Conservation (phyloP, 768 basidiomycete genomes). For the Cubamyces lactineus region DNA sequence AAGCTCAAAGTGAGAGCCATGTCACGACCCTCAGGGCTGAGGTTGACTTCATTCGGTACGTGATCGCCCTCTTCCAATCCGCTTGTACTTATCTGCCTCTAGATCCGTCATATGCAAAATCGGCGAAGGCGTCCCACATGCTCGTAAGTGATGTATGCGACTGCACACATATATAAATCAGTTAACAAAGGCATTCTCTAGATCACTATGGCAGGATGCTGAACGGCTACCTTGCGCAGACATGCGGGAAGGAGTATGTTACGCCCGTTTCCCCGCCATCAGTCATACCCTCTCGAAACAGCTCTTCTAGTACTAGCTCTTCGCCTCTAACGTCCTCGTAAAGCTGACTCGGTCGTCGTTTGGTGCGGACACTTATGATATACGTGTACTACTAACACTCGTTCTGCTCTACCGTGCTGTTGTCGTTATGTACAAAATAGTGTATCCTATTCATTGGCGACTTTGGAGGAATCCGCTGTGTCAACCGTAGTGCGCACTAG, state of each 20-base stretch:
- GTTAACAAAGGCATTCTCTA: constrained; percentile 13
- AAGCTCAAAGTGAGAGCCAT: constrained; percentile 59
- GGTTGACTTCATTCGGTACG: constrained; percentile 69
- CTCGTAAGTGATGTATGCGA: constrained; percentile 41
- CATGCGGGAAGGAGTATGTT: constrained; percentile 32
- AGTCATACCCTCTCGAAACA: neutral
- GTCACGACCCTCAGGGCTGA: constrained; percentile 62
- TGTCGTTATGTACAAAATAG: too few species aligned
- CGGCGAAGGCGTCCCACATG: constrained; percentile 69
- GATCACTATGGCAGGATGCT: constrained; percentile 62
- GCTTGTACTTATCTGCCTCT: constrained; percentile 3
- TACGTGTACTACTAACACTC: too few species aligned
- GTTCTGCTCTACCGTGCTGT: too few species aligned
- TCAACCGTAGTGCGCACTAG: too few species aligned
- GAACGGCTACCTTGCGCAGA: constrained; percentile 39
- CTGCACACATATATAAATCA: neutral
- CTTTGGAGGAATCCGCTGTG: too few species aligned
- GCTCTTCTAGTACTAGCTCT: neutral
- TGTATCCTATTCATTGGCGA: too few species aligned
- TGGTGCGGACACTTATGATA: too few species aligned
- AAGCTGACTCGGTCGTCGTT: too few species aligned
- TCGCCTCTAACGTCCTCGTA: neutral
- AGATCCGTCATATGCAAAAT: constrained; percentile 64
- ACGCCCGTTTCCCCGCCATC: constrained; percentile 1
- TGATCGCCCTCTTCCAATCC: constrained; percentile 11